Conservation (phyloP, 306 rosid species). For the Herpetospermum pedunculosum region DNA sequence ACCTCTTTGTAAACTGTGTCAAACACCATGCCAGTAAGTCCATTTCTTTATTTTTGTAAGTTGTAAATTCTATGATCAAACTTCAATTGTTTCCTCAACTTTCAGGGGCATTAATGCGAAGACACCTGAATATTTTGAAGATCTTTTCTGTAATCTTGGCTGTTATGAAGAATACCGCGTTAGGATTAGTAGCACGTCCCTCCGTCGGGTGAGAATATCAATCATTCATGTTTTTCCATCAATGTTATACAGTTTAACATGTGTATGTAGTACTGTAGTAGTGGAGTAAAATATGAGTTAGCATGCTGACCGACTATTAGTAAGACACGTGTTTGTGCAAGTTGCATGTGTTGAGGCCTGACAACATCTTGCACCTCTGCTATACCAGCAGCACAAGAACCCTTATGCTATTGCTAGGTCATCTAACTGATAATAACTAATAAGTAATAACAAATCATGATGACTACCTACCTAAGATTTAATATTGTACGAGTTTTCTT, state of each 20-base stretch:
- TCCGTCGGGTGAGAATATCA: slow-evolving; percentile 49
- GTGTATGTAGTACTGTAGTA: neutral
- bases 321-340: neutral
- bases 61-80: slow-evolving; percentile 8
- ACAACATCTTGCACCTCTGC: neutral
- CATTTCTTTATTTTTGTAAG: neutral
- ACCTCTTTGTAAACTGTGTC: slow-evolving; percentile 96
- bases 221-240: neutral
- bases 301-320: neutral
- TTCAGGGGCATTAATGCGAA: slow-evolving; percentile 68
- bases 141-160: slow-evolving; percentile 78
- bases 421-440: neutral
- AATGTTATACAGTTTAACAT: neutral
- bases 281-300: neutral
- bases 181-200: slow-evolving; percentile 68
- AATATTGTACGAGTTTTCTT: no score
- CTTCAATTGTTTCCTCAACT: slow-evolving; percentile 20
- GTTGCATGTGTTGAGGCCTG: neutral
- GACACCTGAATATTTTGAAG: slow-evolving; percentile 82
- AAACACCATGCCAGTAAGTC: slow-evolving; percentile 69
- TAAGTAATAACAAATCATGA: no score
- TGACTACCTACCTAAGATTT: no score
- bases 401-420: neutral
- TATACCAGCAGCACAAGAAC: neutral
- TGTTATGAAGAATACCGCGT: slow-evolving; percentile 84